Percentiles rank a stretch among this genome's conserved stretches.
phyloP scores from a whole-genome alignment of 371 early-diverging fungal species.

The Dipsacomyces acuminosporus region DNA sequence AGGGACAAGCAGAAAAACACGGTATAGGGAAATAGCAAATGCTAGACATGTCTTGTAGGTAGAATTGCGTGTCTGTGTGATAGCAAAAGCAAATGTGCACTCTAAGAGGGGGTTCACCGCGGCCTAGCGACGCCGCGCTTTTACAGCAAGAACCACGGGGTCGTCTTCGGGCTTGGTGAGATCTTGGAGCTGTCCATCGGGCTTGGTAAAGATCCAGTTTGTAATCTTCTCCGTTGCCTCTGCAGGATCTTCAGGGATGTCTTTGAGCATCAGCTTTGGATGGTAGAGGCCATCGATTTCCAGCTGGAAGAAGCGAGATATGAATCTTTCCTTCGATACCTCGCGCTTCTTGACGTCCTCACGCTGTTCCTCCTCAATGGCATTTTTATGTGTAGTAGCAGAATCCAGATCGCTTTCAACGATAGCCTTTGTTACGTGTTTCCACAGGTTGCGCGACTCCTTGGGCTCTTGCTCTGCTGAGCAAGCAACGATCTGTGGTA shows the following conservation, averaged over 20 bases:
- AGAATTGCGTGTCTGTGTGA: not conserved
- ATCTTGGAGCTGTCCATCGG: constrained; percentile 26
- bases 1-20: too few relatives aligned
- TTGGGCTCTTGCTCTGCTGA: constrained; percentile 72
- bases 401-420: constrained; percentile 60
- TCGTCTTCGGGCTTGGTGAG: constrained; percentile 21
- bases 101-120: not conserved
- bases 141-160: constrained; percentile 24
- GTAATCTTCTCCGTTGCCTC: constrained; percentile 18
- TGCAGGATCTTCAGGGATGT: constrained; percentile 26
- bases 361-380: constrained; percentile 83
- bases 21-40: not conserved
- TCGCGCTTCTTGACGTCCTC: constrained; percentile 60
- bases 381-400: constrained; percentile 78
- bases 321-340: constrained; percentile 48
- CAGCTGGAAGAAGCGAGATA: constrained; percentile 54
- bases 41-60: not conserved
- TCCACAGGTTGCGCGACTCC: constrained; percentile 86
- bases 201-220: constrained; percentile 35
- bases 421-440: constrained; percentile 73
- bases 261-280: constrained; percentile 28
- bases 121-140: constrained; percentile 4
- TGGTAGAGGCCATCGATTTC: constrained; percentile 41
- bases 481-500: constrained; percentile 66
- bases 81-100: not conserved